Evolutionary conservation across 73 alveolate species (phyloP), one percentile per base, ranked within the genome.

Genomic region (Paramecium primaurelia): DNA sequence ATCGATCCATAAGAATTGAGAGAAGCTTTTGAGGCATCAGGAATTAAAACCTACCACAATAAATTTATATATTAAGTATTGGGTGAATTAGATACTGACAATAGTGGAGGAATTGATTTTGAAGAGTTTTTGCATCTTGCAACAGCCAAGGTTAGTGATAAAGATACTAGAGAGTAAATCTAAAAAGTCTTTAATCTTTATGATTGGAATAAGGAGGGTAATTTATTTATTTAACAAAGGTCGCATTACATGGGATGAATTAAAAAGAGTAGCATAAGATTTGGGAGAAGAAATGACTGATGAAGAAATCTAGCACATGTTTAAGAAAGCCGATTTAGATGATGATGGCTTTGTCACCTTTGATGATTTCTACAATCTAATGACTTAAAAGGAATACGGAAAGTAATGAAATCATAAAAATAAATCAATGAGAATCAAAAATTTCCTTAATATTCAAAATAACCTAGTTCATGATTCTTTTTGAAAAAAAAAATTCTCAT

Each of bases 201-300:
- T 89, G 94, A 89, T 10, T 71, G 89, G 45, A 89, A 68, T 34
- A 69, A 83, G 59, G 87, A 92, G 38, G 95, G 92, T 83, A 92
- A 14, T 16, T 73, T 16, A 30, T 16, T 12, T 11, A 2, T 37
- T 34, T 14, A 40, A 0, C 4, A 73, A 25, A 83, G 99, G 98
- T 30, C 69, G 91, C n/a, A 96, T 97, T 83, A 92, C 97, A 22
- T 95, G 97, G 86, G 95, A 96, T 16, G 97, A 96, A 30, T 95
- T 97, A 44, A 94, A 92, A 91, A 92, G 97, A 88, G 97, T 97
- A 7, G 98, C 99, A 8, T 92, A 95, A 91, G 99, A 97, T 59
- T 93, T 97, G 40, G 99, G 99, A 51, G 99, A 96, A 86, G 98
- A 95, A 93, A 97, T 97, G 99, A 95, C 98, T 22, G 99, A 95